Evolutionary conservation across 495 filamentous ascomycete genomes (phyloP).

Genomic region (Lasiosphaeria hispida): DNA sequence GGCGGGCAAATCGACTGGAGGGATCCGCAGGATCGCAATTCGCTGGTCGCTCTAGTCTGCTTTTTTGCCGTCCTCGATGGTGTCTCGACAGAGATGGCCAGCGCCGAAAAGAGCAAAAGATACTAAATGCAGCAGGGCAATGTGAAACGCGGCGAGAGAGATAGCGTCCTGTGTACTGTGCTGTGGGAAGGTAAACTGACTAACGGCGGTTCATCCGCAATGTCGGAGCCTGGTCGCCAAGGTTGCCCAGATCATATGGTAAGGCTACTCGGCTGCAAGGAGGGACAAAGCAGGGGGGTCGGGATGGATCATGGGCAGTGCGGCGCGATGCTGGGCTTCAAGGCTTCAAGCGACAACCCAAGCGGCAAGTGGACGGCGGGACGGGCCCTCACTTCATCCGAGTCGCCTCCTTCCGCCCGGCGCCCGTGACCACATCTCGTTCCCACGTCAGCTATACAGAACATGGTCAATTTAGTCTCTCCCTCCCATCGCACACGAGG

Average conservation of each 20-base stretch:
- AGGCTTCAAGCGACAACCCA: no score
- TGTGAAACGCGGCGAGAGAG: slow-evolving; percentile 3
- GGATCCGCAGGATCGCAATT: neutral
- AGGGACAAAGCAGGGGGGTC: slow-evolving; percentile 7
- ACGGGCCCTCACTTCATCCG: no score
- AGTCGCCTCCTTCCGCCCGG: no score
- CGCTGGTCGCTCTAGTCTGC: neutral
- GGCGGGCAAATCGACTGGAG: neutral
- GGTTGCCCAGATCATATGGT: slow-evolving; percentile 7
- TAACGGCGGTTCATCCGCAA: neutral
- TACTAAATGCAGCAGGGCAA: neutral
- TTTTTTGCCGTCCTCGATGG: no score
- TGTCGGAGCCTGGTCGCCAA: slow-evolving; percentile 6
- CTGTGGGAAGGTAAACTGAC: neutral
- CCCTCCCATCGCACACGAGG: no score
- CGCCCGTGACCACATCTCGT: no score
- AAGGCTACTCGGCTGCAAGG: slow-evolving; percentile 11
- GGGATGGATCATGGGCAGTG: slow-evolving; percentile 4
- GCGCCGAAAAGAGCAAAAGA: no score
- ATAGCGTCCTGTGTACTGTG: neutral
- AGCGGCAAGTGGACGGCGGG: no score
- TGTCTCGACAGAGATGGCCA: no score
- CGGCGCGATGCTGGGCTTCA: neutral
- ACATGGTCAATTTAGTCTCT: no score
- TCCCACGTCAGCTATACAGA: no score